phyloP scores from a whole-genome alignment of 345 rosid species.

The Viola odorata region DNA sequence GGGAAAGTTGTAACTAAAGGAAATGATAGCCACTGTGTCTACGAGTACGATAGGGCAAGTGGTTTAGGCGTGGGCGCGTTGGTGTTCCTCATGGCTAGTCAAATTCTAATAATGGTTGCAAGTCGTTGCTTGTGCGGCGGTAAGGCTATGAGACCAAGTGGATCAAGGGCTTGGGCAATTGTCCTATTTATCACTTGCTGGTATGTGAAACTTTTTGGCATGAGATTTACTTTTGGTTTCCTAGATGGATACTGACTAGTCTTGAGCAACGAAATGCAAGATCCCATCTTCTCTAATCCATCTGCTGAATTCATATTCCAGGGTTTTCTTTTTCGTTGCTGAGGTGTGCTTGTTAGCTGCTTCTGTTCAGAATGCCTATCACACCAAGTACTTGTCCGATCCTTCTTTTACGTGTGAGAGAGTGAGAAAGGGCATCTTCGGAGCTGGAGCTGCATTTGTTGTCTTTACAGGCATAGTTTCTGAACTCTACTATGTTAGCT shows the following conservation, averaged over 20 bases:
- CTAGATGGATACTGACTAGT: no score
- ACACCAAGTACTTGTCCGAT: constrained; percentile 51
- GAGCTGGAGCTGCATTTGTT: constrained; percentile 85
- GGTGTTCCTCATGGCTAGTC: constrained; percentile 53
- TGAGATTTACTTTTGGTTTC: no score
- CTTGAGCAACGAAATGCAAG: no score
- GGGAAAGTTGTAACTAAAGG: constrained; percentile 2
- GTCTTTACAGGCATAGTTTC: constrained; percentile 71
- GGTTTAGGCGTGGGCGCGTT: constrained; percentile 66
- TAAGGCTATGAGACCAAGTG: constrained; percentile 61
- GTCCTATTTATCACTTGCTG: constrained; percentile 65
- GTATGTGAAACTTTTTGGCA: constrained; percentile 7
- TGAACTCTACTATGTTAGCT: constrained; percentile 64
- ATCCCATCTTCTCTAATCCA: no score
- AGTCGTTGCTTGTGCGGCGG: constrained; percentile 84
- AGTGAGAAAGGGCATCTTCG: constrained; percentile 76
- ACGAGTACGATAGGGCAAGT: constrained; percentile 77
- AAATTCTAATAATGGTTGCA: constrained; percentile 53
- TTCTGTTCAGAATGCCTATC: constrained; percentile 77
- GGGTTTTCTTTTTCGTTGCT: constrained; percentile 84
- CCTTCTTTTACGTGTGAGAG: constrained; percentile 40
- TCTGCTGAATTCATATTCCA: constrained; percentile 21
- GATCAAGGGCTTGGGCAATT: constrained; percentile 64
- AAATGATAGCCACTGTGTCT: constrained; percentile 45
- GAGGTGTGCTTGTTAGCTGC: constrained; percentile 84